Conservation (phyloP, 331 rosid genomes). For the Dryas integrifolia region DNA sequence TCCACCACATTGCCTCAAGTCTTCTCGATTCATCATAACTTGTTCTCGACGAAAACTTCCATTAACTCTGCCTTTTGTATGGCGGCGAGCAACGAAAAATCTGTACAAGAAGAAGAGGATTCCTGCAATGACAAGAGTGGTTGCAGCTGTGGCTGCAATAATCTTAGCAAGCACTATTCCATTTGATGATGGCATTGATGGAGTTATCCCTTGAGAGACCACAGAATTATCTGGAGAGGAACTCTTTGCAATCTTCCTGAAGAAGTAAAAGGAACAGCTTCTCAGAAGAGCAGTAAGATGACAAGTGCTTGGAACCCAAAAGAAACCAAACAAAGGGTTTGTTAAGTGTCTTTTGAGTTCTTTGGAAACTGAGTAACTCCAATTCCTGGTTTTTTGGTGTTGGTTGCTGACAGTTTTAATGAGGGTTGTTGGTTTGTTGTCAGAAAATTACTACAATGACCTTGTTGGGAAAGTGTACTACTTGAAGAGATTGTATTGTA, state of each 20-base stretch:
- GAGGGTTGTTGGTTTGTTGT: conserved; percentile 37
- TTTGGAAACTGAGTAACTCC: no score
- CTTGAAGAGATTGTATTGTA: neutral
- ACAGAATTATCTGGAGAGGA: neutral
- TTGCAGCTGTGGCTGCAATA: conserved; percentile 50
- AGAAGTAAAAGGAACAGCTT: neutral
- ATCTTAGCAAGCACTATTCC: conserved; percentile 38
- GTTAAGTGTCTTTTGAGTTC: neutral
- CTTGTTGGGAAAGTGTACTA: conserved; percentile 14
- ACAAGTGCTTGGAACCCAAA: neutral
- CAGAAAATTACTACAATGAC: conserved; percentile 16
- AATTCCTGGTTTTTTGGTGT: conserved; percentile 11
- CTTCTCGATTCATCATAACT: conserved; percentile 29
- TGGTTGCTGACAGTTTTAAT: conserved; percentile 45
- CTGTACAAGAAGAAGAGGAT: conserved; percentile 42
- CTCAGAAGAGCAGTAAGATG: neutral
- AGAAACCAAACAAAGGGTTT: neutral
- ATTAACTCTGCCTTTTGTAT: conserved; percentile 24
- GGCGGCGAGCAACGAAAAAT: conserved; percentile 26
- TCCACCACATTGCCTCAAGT: conserved; percentile 41
- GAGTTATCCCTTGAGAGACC: neutral
- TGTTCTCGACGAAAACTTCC: conserved; percentile 39
- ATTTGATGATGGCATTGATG: conserved; percentile 35
- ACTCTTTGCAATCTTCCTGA: neutral
- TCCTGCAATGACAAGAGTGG: conserved; percentile 33